Evolutionary conservation across 129 eudicot genomes (phyloP).

Genomic region (Flaveria sonorensis): DNA sequence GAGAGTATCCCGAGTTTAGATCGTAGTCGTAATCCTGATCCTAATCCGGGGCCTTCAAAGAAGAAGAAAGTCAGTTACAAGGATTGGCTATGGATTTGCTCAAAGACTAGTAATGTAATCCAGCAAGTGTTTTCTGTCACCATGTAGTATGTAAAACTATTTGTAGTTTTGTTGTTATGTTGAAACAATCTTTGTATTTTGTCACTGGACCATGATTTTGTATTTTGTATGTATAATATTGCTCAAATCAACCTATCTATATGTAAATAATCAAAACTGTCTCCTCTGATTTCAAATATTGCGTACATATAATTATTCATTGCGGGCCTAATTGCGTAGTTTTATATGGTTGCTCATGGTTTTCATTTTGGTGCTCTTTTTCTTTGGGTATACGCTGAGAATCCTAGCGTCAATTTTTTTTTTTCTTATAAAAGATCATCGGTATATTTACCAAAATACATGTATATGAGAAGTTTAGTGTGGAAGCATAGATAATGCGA

Average conservation of each 20-base stretch:
- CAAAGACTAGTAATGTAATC: slow-evolving; percentile 37
- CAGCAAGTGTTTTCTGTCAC: neutral
- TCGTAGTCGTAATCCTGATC: slow-evolving; percentile 30
- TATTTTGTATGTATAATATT: neutral
- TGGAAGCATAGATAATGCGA: too few relatives aligned
- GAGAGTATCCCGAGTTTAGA: slow-evolving; percentile 26
- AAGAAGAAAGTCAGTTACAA: slow-evolving; percentile 74
- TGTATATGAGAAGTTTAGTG: too few relatives aligned
- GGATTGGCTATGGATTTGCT: slow-evolving; percentile 62
- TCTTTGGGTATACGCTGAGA: too few relatives aligned
- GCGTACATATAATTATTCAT: neutral
- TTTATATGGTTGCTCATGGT: too few relatives aligned
- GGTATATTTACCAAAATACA: too few relatives aligned
- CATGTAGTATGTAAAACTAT: slow-evolving; percentile 2
- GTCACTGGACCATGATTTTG: too few relatives aligned
- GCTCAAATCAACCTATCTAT: neutral
- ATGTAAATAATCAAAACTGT: neutral
- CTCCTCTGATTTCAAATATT: neutral
- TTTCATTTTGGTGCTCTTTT: too few relatives aligned
- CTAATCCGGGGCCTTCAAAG: slow-evolving; percentile 48
- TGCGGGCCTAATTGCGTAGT: too few relatives aligned
- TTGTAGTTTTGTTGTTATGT: neutral
- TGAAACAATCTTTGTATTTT: neutral
- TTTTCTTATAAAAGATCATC: too few relatives aligned
- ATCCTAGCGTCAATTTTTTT: too few relatives aligned